Percentiles rank a stretch among this genome's conserved stretches.
Evolutionary conservation across 139 green algal species (phyloP).

Genomic region (Micractinium sp.): DNA sequence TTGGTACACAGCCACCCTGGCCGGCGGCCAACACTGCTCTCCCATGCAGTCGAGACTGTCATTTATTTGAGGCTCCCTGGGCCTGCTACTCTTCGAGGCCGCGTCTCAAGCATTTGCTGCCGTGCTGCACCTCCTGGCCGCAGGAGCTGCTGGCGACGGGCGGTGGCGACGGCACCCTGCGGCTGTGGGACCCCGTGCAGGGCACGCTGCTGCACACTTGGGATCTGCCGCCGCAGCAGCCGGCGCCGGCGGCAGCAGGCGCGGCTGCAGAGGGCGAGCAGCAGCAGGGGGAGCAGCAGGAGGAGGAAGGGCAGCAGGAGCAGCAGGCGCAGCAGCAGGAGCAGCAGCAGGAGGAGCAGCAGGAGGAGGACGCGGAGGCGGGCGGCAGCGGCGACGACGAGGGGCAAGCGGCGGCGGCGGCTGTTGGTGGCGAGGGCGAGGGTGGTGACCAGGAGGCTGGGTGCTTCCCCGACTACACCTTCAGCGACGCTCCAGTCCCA

Average conservation of each 20-base stretch:
- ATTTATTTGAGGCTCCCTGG: no score
- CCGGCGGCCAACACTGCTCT: neutral
- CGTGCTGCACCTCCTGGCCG: neutral
- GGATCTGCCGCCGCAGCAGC: slow-evolving; percentile 27
- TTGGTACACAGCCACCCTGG: no score
- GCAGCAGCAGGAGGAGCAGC: neutral
- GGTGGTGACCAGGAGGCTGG: neutral
- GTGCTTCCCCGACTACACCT: neutral
- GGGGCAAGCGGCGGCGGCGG: neutral
- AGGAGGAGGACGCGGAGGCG: neutral
- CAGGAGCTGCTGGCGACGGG: slow-evolving; percentile 64
- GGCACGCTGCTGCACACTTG: slow-evolving; percentile 39
- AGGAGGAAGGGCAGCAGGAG: neutral
- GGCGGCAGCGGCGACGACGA: neutral
- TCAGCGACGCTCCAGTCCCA: neutral
- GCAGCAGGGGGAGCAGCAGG: neutral
- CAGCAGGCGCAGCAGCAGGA: neutral
- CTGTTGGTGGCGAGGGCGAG: neutral
- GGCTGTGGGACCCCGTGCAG: slow-evolving; percentile 65
- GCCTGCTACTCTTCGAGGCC: no score
- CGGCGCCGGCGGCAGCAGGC: neutral
- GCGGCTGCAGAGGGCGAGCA: neutral
- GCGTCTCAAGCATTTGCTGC: no score
- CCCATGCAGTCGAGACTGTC: no score
- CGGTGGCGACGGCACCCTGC: slow-evolving; percentile 75